Conservation (phyloP, 2,329 filamentous ascomycete genomes). For the Exophiala bonariae region DNA sequence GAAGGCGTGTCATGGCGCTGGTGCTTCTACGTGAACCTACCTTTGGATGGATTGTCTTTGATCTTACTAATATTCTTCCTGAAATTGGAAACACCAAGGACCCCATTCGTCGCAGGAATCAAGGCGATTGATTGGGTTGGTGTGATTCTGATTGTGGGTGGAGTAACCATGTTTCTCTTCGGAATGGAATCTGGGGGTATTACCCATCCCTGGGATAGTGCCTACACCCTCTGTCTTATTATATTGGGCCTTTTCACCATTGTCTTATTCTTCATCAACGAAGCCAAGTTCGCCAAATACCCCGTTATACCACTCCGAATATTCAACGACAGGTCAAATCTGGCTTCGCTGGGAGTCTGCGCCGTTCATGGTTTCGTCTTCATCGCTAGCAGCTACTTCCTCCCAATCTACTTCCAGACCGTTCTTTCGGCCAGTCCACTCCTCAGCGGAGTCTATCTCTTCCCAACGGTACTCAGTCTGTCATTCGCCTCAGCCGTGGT, state of each 20-base stretch:
- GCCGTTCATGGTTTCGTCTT: slow-evolving; percentile 77
- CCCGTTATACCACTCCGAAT: slow-evolving; percentile 63
- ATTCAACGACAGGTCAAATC: slow-evolving; percentile 29
- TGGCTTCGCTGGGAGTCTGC: slow-evolving; percentile 64
- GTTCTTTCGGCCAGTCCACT: slow-evolving; percentile 69
- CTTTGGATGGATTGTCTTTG: slow-evolving; percentile 60
- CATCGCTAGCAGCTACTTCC: slow-evolving; percentile 75
- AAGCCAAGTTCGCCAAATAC: slow-evolving; percentile 60
- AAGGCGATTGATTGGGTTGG: slow-evolving; percentile 66
- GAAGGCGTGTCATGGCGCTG: slow-evolving; percentile 38
- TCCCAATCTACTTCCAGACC: slow-evolving; percentile 83
- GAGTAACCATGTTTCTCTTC: slow-evolving; percentile 68
- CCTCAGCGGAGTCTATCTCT: slow-evolving; percentile 70
- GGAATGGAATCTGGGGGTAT: slow-evolving; percentile 70
- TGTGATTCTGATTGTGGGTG: slow-evolving; percentile 62
- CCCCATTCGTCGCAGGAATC: slow-evolving; percentile 57
- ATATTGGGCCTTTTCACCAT: slow-evolving; percentile 47
- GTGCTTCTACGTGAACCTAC: slow-evolving; percentile 61
- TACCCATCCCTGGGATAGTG: slow-evolving; percentile 51
- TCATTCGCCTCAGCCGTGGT: slow-evolving; percentile 62
- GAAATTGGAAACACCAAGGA: slow-evolving; percentile 61
- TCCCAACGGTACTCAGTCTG: slow-evolving; percentile 68
- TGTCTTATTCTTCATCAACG: slow-evolving; percentile 55
- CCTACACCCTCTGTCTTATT: slow-evolving; percentile 52
- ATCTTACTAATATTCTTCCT: slow-evolving; percentile 61